Conservation (phyloP, 148 eudicot species). For the Diospyros lotus region DNA sequence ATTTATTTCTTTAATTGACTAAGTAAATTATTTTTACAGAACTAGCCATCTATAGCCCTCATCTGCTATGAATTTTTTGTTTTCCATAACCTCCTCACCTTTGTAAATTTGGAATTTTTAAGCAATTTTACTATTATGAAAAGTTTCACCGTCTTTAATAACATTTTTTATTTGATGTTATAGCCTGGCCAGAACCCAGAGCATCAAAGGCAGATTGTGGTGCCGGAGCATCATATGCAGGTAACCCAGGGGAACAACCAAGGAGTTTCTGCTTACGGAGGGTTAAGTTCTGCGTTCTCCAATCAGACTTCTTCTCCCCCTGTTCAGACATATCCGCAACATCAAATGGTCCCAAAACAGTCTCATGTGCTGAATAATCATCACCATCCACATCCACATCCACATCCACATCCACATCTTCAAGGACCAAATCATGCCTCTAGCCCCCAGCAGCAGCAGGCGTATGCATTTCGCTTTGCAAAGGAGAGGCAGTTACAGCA, state of each 20-base stretch:
- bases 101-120: neutral
- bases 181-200: slow-evolving; percentile 68
- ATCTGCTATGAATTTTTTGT: slow-evolving; percentile 1
- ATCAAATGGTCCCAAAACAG: slow-evolving; percentile 53
- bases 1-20: no score
- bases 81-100: neutral
- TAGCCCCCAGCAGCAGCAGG: slow-evolving; percentile 62
- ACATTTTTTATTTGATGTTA: slow-evolving; percentile 13
- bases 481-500: slow-evolving; percentile 70
- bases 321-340: slow-evolving; percentile 48
- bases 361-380: slow-evolving; percentile 45
- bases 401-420: slow-evolving; percentile 52
- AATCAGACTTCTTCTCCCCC: slow-evolving; percentile 52
- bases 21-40: neutral
- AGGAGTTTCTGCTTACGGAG: slow-evolving; percentile 47
- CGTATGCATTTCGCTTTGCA: slow-evolving; percentile 54
- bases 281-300: slow-evolving; percentile 41
- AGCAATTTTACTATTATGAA: neutral
- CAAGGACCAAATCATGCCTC: slow-evolving; percentile 46
- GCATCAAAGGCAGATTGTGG: slow-evolving; percentile 58
- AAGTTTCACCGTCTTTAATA: slow-evolving; percentile 2
- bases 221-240: slow-evolving; percentile 60
- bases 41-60: neutral
- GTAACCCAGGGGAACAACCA: slow-evolving; percentile 46
- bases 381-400: slow-evolving; percentile 50